A percentile compares a stretch with the other conserved stretches of the same genome.
Conservation (phyloP, 139 green algal species). For the Auxenochlorella pyrenoidosa region DNA sequence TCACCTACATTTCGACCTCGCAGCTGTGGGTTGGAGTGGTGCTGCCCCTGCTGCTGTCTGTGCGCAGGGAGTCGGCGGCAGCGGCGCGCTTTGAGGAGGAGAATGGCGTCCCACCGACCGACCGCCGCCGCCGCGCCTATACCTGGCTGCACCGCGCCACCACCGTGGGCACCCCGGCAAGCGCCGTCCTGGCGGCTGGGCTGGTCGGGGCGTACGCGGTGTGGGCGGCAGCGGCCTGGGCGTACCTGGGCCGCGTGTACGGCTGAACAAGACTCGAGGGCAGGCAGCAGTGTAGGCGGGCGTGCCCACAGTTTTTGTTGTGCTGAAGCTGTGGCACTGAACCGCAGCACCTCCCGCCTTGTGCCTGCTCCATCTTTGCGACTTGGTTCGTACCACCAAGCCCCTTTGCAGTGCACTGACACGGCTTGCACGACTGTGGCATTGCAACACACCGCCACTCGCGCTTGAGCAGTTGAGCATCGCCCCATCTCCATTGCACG, state of each 20-base stretch:
- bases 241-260: not conserved
- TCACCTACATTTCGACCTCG: not conserved
- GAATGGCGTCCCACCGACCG: not conserved
- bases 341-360: too few species aligned
- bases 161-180: not conserved
- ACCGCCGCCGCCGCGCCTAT: not conserved
- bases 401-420: too few species aligned
- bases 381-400: too few species aligned
- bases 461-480: too few species aligned
- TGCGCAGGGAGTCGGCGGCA: not conserved
- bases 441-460: too few species aligned
- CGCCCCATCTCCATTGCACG: too few species aligned
- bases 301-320: too few species aligned
- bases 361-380: too few species aligned
- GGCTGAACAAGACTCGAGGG: too few species aligned
- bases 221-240: not conserved
- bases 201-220: not conserved
- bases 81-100: not conserved
- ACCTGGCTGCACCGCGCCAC: not conserved
- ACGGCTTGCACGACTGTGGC: too few species aligned
- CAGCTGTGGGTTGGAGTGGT: not conserved
- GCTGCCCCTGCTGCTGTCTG: slow-evolving; percentile 8
- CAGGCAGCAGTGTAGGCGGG: too few species aligned
- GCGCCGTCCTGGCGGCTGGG: not conserved
- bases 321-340: too few species aligned